A percentile compares a stretch with the other conserved stretches of the same genome.
Conservation (phyloP, 2,329 filamentous ascomycete species). For the Colletotrichum paranaense region DNA sequence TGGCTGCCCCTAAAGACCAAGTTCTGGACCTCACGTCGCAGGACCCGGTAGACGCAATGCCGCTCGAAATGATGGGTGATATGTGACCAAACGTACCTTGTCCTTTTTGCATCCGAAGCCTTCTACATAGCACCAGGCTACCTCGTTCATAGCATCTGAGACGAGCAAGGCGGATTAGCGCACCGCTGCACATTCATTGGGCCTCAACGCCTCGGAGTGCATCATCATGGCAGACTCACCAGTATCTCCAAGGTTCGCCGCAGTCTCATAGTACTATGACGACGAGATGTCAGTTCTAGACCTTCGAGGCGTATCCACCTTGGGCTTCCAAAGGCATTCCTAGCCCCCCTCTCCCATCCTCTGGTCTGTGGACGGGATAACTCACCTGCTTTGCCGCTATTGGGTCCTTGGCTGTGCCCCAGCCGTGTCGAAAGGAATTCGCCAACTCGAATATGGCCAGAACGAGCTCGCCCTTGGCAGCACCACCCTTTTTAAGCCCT, state of each 20-base stretch:
- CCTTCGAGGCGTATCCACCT: background rate
- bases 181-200: slow-evolving; percentile 10
- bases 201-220: slow-evolving; percentile 10
- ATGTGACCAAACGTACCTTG: slow-evolving; percentile 76
- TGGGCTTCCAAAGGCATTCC: background rate
- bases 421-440: slow-evolving; percentile 93
- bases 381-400: slow-evolving; percentile 81
- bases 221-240: slow-evolving; percentile 55
- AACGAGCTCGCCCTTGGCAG: slow-evolving; percentile 94
- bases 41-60: slow-evolving; percentile 12
- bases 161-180: slow-evolving; percentile 34
- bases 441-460: slow-evolving; percentile 96
- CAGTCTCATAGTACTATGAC: slow-evolving; percentile 92
- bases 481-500: slow-evolving; percentile 91
- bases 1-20: background rate
- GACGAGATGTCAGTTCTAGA: slow-evolving; percentile 14
- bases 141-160: slow-evolving; percentile 95
- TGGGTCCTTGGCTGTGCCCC: slow-evolving; percentile 89
- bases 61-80: slow-evolving; percentile 39
- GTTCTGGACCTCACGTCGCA: background rate
- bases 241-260: slow-evolving; percentile 93
- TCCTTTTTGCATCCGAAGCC: slow-evolving; percentile 99
- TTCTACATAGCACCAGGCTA: slow-evolving; percentile 94
- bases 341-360: background rate
- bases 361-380: slow-evolving; percentile 30